A percentile compares a stretch with the other conserved stretches of the same genome.
Evolutionary conservation across 768 basidiomycete species (phyloP).

Genomic region (Glaciozyma antarctica): DNA sequence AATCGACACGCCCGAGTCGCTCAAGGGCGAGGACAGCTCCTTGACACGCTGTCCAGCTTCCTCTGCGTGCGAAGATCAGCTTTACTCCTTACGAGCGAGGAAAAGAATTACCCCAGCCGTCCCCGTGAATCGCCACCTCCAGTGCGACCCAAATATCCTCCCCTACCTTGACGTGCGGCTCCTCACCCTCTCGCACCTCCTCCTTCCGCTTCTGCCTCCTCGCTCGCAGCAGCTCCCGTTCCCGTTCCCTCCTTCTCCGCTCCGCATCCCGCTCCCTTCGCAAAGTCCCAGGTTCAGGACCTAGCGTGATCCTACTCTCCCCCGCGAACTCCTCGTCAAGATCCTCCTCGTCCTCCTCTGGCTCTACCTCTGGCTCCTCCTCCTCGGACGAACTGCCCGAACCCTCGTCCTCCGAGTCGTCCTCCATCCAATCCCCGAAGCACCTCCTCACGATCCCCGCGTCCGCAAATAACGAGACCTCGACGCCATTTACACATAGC

Average conservation of each 20-base stretch:
- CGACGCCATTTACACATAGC: conserved; percentile 53
- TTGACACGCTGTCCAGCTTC: conserved; percentile 62
- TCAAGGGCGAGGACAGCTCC: conserved; percentile 65
- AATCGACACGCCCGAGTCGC: conserved; percentile 67
- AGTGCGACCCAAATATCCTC: conserved; percentile 68
- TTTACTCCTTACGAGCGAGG: too few species aligned
- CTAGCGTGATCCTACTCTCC: conserved; percentile 12
- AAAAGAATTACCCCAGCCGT: conserved; percentile 52
- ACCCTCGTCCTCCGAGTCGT: background rate
- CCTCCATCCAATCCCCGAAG: conserved; percentile 53
- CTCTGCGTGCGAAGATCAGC: background rate
- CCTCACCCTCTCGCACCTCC: background rate
- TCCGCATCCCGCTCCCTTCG: background rate
- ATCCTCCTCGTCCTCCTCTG: background rate
- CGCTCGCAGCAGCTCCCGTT: background rate
- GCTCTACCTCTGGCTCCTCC: background rate
- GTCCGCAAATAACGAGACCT: conserved; percentile 45
- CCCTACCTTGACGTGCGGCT: conserved; percentile 38
- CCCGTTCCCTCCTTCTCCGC: background rate
- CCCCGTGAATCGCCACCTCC: conserved; percentile 69
- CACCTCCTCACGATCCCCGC: conserved; percentile 42
- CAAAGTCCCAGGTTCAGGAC: background rate
- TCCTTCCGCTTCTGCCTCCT: background rate
- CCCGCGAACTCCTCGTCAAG: conserved; percentile 33
- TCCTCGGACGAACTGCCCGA: background rate